Percentiles rank a stretch among this genome's conserved stretches.
These are phyloP conservation scores for Buxus sempervirens DNA, from an alignment of 164 flowering plant genomes.

Conservation along the genomic window DNA sequence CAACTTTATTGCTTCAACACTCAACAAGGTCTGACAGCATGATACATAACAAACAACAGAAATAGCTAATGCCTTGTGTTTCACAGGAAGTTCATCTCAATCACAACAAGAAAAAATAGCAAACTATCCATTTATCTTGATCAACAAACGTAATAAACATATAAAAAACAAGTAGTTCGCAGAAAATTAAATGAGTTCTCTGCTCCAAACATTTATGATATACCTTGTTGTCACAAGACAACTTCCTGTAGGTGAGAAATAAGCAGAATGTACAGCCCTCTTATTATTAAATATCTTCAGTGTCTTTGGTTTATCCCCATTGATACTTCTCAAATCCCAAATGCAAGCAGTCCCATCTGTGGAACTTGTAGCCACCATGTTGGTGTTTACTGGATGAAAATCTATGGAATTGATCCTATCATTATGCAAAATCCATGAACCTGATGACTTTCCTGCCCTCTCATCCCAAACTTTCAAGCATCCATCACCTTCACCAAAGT, in stretches of 20 bases:
- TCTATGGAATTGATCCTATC: constrained; percentile 76
- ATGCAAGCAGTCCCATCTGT: constrained; percentile 79
- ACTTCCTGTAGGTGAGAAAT: constrained; percentile 86
- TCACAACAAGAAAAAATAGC: no score
- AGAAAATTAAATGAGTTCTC: background rate
- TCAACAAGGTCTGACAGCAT: no score
- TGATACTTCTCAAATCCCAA: constrained; percentile 80
- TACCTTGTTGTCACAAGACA: constrained; percentile 86
- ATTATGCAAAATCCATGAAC: constrained; percentile 52
- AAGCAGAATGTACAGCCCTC: constrained; percentile 78
- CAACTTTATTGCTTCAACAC: no score
- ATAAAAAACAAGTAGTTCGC: background rate
- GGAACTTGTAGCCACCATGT: constrained; percentile 85
- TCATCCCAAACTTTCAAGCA: constrained; percentile 56
- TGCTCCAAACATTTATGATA: background rate
- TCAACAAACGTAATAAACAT: background rate
- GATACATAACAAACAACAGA: no score
- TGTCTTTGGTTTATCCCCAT: constrained; percentile 25
- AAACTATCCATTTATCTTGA: background rate
- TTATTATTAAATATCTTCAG: constrained; percentile 42
- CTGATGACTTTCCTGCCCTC: constrained; percentile 43
- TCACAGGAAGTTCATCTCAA: no score
- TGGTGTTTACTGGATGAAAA: constrained; percentile 50
- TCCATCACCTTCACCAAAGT: constrained; percentile 71
- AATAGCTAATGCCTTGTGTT: no score